Percentiles rank a stretch among this genome's conserved stretches.
Conservation (phyloP, 1,284 basidiomycete species). For the Entoloma clypeatum region DNA sequence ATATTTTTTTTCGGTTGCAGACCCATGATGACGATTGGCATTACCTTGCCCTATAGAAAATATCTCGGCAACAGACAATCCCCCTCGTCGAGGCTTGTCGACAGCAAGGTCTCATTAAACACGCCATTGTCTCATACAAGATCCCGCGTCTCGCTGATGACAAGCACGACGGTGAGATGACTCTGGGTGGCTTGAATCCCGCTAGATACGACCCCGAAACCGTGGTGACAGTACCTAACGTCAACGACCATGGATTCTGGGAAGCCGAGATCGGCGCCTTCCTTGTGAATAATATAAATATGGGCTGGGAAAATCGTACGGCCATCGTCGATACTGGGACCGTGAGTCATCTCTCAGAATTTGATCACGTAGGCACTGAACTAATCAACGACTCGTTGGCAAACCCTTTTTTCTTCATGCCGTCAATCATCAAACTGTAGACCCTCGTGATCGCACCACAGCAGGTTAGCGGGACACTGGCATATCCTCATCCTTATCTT, state of each 20-base stretch:
- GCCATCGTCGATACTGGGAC: slow-evolving; percentile 76
- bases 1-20: slow-evolving; percentile 5
- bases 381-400: not conserved
- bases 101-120: slow-evolving; percentile 48
- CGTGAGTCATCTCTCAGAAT: slow-evolving; percentile 26
- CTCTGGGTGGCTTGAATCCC: slow-evolving; percentile 71
- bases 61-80: slow-evolving; percentile 58
- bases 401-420: not conserved
- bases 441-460: slow-evolving; percentile 59
- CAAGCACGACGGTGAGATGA: slow-evolving; percentile 70
- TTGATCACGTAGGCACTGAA: not conserved
- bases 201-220: slow-evolving; percentile 52
- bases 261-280: slow-evolving; percentile 56
- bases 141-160: slow-evolving; percentile 67
- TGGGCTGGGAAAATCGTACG: slow-evolving; percentile 48
- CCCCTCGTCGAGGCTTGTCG: slow-evolving; percentile 72
- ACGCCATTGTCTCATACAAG: slow-evolving; percentile 72
- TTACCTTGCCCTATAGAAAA: slow-evolving; percentile 27
- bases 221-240: slow-evolving; percentile 52
- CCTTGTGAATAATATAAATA: slow-evolving; percentile 44
- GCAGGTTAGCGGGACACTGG: slow-evolving; percentile 19
- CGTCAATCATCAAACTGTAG: slow-evolving; percentile 12
- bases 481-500: not conserved
- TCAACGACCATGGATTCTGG: slow-evolving; percentile 66
- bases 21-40: slow-evolving; percentile 1